These are phyloP conservation scores for Pyricularia grisea DNA, from an alignment of 2,329 filamentous ascomycete species.

Conservation along the genomic window DNA sequence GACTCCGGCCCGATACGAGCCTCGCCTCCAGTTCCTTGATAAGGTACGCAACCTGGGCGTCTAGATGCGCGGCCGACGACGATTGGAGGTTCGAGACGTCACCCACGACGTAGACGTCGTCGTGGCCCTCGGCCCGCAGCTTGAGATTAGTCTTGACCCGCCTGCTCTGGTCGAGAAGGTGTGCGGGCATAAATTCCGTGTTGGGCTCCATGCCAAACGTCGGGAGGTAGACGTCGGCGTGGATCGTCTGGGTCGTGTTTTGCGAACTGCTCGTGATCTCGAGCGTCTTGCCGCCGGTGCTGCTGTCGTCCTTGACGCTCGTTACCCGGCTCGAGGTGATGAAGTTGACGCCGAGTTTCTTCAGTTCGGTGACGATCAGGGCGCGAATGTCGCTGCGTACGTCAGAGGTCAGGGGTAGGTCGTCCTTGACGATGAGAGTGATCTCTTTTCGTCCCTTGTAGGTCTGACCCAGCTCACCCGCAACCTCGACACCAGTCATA, in stretches of 20 bases:
- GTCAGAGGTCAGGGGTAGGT: conserved; percentile 26
- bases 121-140: conserved; percentile 17
- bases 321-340: conserved; percentile 29
- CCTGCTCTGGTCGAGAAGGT: conserved; percentile 16
- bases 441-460: conserved; percentile 37
- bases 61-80: conserved; percentile 12
- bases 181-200: conserved; percentile 17
- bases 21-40: conserved; percentile 14
- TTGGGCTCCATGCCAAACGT: conserved; percentile 36
- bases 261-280: conserved; percentile 4
- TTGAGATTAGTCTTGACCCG: conserved; percentile 14
- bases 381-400: conserved; percentile 27
- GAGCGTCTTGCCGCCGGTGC: conserved; percentile 4
- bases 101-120: conserved; percentile 20
- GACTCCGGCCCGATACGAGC: conserved; percentile 3
- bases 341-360: conserved; percentile 32
- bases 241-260: conserved; percentile 5
- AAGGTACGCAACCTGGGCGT: conserved; percentile 14
- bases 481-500: conserved; percentile 38
- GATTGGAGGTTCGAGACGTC: conserved; percentile 19
- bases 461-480: conserved; percentile 39
- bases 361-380: conserved; percentile 17
- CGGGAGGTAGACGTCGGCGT: conserved; percentile 30
- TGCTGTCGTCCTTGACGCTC: conserved; percentile 3
- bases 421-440: conserved; percentile 28